phyloP scores from a whole-genome alignment of 2,329 filamentous ascomycete genomes.

The Hawksworthiomyces lignivorus region DNA sequence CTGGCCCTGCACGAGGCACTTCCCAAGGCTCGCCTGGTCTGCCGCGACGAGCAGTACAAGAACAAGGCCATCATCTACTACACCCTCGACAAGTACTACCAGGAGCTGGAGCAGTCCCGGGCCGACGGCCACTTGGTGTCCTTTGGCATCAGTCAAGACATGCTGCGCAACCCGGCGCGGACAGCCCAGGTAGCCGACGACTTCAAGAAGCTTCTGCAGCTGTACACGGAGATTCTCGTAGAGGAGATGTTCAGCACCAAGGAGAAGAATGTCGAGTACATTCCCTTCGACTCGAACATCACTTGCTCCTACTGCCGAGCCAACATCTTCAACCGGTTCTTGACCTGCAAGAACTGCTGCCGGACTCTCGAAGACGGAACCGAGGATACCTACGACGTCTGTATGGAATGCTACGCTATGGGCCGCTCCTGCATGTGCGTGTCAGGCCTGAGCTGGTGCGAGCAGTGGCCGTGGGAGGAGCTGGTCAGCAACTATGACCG shows the following conservation, averaged over 20 bases:
- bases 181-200: slow-evolving; percentile 69
- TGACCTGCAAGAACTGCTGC: slow-evolving; percentile 83
- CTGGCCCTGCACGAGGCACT: slow-evolving; percentile 80
- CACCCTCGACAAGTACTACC: slow-evolving; percentile 70
- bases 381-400: slow-evolving; percentile 88
- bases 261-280: slow-evolving; percentile 63
- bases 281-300: slow-evolving; percentile 82
- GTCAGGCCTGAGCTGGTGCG: slow-evolving; percentile 79
- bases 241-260: slow-evolving; percentile 77
- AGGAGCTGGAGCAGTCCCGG: slow-evolving; percentile 51
- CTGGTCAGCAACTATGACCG: slow-evolving; percentile 69
- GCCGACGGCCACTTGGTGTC: slow-evolving; percentile 34
- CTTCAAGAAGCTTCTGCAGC: slow-evolving; percentile 69
- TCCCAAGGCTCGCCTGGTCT: slow-evolving; percentile 82
- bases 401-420: slow-evolving; percentile 98
- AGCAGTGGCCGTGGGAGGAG: slow-evolving; percentile 83
- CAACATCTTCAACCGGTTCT: slow-evolving; percentile 95
- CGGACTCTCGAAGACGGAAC: slow-evolving; percentile 56
- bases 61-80: slow-evolving; percentile 95
- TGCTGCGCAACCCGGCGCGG: slow-evolving; percentile 30
- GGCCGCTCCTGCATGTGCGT: slow-evolving; percentile 86
- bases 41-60: slow-evolving; percentile 96
- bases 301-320: slow-evolving; percentile 93
- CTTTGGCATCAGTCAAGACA: slow-evolving; percentile 39
- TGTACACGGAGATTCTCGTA: slow-evolving; percentile 72